Evolutionary conservation across 495 filamentous ascomycete genomes (phyloP).

Genomic region (Penicillium antarcticum): DNA sequence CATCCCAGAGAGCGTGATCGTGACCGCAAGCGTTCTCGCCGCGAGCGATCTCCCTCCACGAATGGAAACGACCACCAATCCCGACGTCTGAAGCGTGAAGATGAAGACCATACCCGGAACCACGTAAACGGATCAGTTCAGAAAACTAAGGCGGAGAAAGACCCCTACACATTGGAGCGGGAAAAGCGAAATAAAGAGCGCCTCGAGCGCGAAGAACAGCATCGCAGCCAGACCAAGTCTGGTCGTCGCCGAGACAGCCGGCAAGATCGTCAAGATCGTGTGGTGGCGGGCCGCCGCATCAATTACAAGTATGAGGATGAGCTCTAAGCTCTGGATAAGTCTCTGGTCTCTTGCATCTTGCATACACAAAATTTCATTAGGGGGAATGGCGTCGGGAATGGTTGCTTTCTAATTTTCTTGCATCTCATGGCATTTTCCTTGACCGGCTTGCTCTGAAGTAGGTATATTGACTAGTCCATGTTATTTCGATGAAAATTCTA

Average conservation of each 20-base stretch:
- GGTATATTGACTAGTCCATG: neutral
- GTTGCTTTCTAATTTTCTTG: neutral
- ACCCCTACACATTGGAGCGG: constrained; percentile 74
- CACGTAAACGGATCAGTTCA: constrained; percentile 12
- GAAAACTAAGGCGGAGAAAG: constrained; percentile 43
- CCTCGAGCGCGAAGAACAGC: constrained; percentile 72
- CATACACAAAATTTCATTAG: neutral
- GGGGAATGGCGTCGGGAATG: neutral
- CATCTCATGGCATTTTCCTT: neutral
- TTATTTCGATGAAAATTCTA: neutral
- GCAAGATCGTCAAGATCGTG: constrained; percentile 48
- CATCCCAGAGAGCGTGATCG: constrained; percentile 46
- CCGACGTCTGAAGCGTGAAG: constrained; percentile 37
- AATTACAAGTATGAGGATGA: constrained; percentile 63
- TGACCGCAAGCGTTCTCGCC: constrained; percentile 54
- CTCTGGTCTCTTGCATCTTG: neutral
- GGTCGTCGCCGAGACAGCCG: constrained; percentile 49
- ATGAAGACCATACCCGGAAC: constrained; percentile 24
- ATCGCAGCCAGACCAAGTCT: constrained; percentile 54
- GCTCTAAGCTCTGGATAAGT: constrained; percentile 5
- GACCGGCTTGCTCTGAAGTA: neutral
- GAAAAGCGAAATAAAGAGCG: constrained; percentile 74
- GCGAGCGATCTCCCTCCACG: constrained; percentile 46
- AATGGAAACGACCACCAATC: constrained; percentile 38
- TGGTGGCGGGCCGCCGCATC: constrained; percentile 48